These are phyloP conservation scores for Carex pumila DNA, from an alignment of 176 grass and related monocot species.

Conservation along the genomic window DNA sequence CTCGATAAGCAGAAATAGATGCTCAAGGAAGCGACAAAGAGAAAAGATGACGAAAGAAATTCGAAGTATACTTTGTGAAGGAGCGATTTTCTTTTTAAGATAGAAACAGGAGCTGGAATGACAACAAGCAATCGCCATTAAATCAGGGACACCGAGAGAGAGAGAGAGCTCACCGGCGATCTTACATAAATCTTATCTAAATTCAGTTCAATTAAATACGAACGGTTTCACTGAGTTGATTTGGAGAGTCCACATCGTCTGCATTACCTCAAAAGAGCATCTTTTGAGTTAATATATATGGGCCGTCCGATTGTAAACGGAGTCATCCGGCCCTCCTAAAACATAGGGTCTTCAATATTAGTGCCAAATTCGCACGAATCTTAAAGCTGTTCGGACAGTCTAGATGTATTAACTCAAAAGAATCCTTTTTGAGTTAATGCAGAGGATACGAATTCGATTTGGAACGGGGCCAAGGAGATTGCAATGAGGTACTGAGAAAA, in stretches of 20 bases:
- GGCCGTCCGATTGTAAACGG: too few relatives aligned
- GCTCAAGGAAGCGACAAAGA: background rate
- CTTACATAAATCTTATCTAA: background rate
- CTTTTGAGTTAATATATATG: too few relatives aligned
- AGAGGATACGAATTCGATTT: too few relatives aligned
- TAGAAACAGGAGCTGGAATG: background rate
- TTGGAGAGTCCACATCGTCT: too few relatives aligned
- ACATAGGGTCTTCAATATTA: too few relatives aligned
- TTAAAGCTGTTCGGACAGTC: too few relatives aligned
- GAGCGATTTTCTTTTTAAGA: background rate
- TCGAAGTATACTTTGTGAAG: constrained; percentile 1
- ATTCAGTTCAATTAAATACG: background rate
- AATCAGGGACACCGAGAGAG: background rate
- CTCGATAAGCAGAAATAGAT: background rate
- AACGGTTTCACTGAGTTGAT: background rate
- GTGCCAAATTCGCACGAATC: too few relatives aligned
- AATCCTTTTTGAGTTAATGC: too few relatives aligned
- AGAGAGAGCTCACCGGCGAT: background rate
- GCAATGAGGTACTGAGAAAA: background rate
- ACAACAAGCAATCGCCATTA: constrained; percentile 21
- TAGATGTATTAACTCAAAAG: too few relatives aligned
- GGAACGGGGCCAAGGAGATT: background rate
- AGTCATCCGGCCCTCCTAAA: too few relatives aligned
- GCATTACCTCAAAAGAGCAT: too few relatives aligned
- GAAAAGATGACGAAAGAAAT: background rate